Base-by-base conservation (phyloP, 306 rosid species). In the Lagenaria siceraria region DNA sequence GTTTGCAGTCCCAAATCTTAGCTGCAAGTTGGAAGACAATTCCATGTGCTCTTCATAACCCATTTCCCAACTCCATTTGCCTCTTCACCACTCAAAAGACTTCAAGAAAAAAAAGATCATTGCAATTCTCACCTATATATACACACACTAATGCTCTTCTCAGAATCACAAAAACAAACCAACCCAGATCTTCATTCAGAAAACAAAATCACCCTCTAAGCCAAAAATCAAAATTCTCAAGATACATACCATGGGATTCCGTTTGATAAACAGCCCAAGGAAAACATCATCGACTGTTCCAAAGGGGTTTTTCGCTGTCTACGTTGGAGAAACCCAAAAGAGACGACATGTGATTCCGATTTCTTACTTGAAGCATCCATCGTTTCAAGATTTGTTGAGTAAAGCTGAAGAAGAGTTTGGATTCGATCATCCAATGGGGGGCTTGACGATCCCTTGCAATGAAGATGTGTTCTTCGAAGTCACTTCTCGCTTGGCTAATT, bases 351-450 rank as follows among this genome's bases (percentile, higher is more conserved):
- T 76, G 54, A 48, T 76, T 56, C 78, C 78, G 14, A 42, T 76
- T 18, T 76, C 78, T 8, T 76, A 56, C 31, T 38, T 76, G 78
- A 76, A 76, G 53, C 69, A 76, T 76, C 40, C 78, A 17, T 56
- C 69, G 25, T 76, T 76, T 27, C 78, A 76, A 38, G 55, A 76
- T 76, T 24, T 76, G 54, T 46, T 76, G 68, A 58, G 54, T 22
- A 76, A 56, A 56, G 78, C 78, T 18, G 78, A 75, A 56, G 78
- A 75, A 38, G 78, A 75, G 35, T 75, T 54, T 43, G 78, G 78
- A 35, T 75, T 75, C 38, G 68, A 56, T 56, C 78, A 75, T 35
- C 78, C 78, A 21, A 75, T 75, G 78, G 78, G 78, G 5, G 78
- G 78, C 9, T 56, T 75, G 69, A 75, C 78, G 11, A 75, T 75